Evolutionary conservation across 306 rosid species (phyloP), one percentile per base, ranked within the genome.

Genomic region (Boehmeria nivea): DNA sequence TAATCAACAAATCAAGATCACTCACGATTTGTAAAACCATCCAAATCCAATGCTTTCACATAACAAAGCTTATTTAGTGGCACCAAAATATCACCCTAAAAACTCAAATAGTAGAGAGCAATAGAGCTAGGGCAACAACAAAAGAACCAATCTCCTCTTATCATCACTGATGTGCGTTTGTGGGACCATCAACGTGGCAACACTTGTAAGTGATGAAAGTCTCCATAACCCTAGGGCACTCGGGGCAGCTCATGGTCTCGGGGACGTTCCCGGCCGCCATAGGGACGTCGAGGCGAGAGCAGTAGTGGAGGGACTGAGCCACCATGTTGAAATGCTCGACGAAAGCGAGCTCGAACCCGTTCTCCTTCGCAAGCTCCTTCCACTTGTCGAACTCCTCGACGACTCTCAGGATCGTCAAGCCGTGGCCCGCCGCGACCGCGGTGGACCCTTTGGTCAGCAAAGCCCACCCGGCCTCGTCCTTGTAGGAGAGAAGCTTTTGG

Each of bases 141-240:
- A n/a, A n/a, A n/a, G n/a, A n/a, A n/a, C n/a, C n/a, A n/a, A n/a
- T n/a, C n/a, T n/a, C n/a, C n/a, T n/a, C n/a, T n/a, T n/a, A n/a
- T n/a, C n/a, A n/a, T n/a, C n/a, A n/a, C n/a, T n/a, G n/a, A n/a
- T n/a, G n/a, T n/a, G n/a, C n/a, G n/a, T n/a, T n/a, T n/a, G n/a
- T n/a, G n/a, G n/a, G n/a, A n/a, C n/a, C n/a, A 43, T 51, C 76
- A n/a, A 52, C 48, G 54, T 84, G 87, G 78, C 87, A 84, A 11
- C 85, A 84, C 63, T 78, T 81, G 69, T 78, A 84, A 70, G 75
- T 78, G 59, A 84, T 56, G 42, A 49, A 79, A 9, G 81, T 65
- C 43, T 81, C 83, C 94, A 84, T 84, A 3, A 67, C 51, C 13
- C 81, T 73, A 12, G 76, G 75, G 40, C 93, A 84, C 20, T 81